Conservation (phyloP, 495 filamentous ascomycete genomes). For the Penicillium flavigenum region DNA sequence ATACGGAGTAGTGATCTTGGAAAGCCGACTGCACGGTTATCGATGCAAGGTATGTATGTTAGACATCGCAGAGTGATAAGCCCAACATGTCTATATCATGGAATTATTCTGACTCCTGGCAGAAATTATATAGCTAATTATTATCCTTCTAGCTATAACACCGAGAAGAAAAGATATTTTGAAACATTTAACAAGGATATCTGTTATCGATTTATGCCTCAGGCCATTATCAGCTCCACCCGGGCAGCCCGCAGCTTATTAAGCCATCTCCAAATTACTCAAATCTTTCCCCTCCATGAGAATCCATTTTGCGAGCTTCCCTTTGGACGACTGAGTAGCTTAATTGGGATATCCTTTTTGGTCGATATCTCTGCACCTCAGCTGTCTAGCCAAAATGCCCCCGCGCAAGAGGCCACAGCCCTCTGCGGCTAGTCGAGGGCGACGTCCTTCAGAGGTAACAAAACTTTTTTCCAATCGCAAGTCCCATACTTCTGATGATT, state of each 20-base stretch:
- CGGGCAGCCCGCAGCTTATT: constrained; percentile 19
- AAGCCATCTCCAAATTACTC: constrained; percentile 34
- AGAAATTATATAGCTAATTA: not conserved
- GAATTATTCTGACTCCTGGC: not conserved
- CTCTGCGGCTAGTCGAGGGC: constrained; percentile 24
- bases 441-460: constrained; percentile 32
- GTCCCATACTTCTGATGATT: not conserved
- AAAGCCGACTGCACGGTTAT: not conserved
- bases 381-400: constrained; percentile 26
- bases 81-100: not conserved
- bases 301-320: constrained; percentile 9
- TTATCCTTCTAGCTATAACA: not conserved
- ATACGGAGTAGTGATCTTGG: not conserved
- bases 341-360: constrained; percentile 9
- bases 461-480: constrained; percentile 29
- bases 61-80: not conserved
- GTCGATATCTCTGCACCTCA: not conserved
- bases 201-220: constrained; percentile 13
- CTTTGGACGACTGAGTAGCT: constrained; percentile 13
- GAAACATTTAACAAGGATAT: too few relatives aligned
- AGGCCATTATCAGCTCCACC: constrained; percentile 16
- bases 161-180: not conserved
- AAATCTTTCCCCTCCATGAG: constrained; percentile 25
- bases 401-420: constrained; percentile 35
- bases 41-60: not conserved